Conservation (phyloP, 2,329 filamentous ascomycete genomes). For the Diaporthe sp. region DNA sequence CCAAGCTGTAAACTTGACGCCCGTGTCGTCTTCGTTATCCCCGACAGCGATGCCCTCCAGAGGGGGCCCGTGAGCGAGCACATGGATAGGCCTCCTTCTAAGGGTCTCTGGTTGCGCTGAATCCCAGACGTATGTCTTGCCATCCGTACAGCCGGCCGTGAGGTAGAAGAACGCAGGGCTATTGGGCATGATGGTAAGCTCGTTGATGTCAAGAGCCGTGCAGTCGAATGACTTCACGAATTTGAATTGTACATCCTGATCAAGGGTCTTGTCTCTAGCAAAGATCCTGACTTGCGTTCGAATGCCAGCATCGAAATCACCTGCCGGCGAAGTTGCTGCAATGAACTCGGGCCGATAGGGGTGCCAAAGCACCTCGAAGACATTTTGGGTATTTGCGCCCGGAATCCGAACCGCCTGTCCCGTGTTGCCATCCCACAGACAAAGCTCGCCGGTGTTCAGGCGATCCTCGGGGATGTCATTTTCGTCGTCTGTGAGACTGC, state of each 20-base stretch:
- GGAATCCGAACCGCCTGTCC: conserved; percentile 58
- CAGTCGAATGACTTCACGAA: conserved; percentile 69
- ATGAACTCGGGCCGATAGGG: conserved; percentile 64
- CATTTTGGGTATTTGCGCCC: conserved; percentile 65
- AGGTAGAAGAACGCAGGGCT: conserved; percentile 61
- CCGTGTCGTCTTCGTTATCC: conserved; percentile 60
- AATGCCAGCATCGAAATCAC: conserved; percentile 54
- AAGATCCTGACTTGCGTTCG: conserved; percentile 70
- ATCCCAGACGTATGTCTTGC: conserved; percentile 72
- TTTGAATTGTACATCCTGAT: conserved; percentile 50
- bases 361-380: conserved; percentile 75
- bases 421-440: conserved; percentile 64
- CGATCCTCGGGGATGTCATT: conserved; percentile 68
- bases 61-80: conserved; percentile 59
- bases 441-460: conserved; percentile 67
- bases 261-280: conserved; percentile 36
- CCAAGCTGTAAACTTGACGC: conserved; percentile 74
- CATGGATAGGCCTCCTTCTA: conserved; percentile 66
- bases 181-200: conserved; percentile 68
- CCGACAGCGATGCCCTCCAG: conserved; percentile 29
- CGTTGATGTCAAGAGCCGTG: conserved; percentile 69
- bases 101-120: conserved; percentile 50
- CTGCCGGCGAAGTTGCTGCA: conserved; percentile 66
- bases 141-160: conserved; percentile 71
- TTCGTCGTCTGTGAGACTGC: conserved; percentile 63